phyloP scores from a whole-genome alignment of 805 yeast species.

The Pichia sporocuriosa region DNA sequence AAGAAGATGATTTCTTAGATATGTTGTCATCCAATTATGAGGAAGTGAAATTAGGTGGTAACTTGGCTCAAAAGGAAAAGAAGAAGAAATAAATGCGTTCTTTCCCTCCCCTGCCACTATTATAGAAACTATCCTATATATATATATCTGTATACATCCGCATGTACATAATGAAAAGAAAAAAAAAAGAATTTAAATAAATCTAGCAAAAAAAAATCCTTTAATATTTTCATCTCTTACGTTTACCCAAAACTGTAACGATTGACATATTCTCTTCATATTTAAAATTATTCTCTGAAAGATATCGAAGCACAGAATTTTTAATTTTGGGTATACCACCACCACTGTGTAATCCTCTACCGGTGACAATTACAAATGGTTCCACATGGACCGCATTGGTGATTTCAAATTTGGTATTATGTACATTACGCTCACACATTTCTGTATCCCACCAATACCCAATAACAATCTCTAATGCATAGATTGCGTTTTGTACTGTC shows the following conservation, averaged over 20 bases:
- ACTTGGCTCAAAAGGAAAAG: constrained; percentile 28
- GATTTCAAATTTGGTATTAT: constrained; percentile 32
- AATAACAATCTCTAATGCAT: constrained; percentile 32
- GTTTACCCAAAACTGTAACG: constrained; percentile 39
- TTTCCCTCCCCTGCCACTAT: too few species aligned
- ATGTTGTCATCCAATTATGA: constrained; percentile 44
- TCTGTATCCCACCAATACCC: constrained; percentile 62
- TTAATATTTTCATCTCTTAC: background rate
- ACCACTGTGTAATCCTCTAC: constrained; percentile 63
- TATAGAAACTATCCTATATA: background rate
- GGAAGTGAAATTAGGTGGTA: constrained; percentile 33
- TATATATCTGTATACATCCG: constrained; percentile 6
- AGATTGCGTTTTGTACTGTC: constrained; percentile 41
- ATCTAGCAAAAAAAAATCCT: background rate
- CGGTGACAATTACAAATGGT: constrained; percentile 50
- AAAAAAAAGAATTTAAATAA: background rate
- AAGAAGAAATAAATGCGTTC: constrained; percentile 21
- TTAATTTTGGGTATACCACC: constrained; percentile 49
- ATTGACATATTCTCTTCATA: constrained; percentile 42
- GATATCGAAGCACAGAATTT: constrained; percentile 33
- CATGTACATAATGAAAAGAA: background rate
- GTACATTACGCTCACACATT: constrained; percentile 33
- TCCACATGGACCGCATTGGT: constrained; percentile 34
- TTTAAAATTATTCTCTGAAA: constrained; percentile 33
- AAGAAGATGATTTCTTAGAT: constrained; percentile 41